phyloP scores from a whole-genome alignment of 2,329 filamentous ascomycete species.

The Claviceps quebecensis region DNA sequence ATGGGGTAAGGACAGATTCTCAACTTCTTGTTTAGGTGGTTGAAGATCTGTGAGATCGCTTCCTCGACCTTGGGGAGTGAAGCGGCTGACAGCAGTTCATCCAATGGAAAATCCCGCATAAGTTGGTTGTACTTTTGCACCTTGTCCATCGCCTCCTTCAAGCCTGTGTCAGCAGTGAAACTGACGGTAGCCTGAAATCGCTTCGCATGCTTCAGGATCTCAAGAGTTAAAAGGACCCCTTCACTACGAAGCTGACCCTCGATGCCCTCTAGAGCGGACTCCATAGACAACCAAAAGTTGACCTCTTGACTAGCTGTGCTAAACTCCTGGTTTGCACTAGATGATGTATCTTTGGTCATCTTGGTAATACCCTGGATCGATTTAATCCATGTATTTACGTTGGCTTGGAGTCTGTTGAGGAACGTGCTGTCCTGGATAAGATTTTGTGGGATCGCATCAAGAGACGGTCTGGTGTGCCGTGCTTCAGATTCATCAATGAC shows the following conservation, averaged over 20 bases:
- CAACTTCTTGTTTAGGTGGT: constrained; percentile 93
- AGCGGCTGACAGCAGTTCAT: constrained; percentile 85
- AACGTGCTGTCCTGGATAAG: constrained; percentile 83
- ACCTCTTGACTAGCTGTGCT: constrained; percentile 88
- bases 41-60: constrained; percentile 78
- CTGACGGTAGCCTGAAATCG: constrained; percentile 95
- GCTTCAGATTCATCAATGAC: constrained; percentile 66
- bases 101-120: constrained; percentile 94
- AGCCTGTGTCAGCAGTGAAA: constrained; percentile 86
- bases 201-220: constrained; percentile 92
- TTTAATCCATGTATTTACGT: constrained; percentile 96
- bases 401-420: constrained; percentile 84
- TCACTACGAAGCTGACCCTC: constrained; percentile 79
- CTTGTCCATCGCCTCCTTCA: constrained; percentile 90
- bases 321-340: constrained; percentile 38
- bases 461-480: constrained; percentile 52
- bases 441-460: constrained; percentile 61
- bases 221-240: constrained; percentile 79
- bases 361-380: constrained; percentile 95
- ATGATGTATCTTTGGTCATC: constrained; percentile 69
- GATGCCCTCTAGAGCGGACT: constrained; percentile 81
- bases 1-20: constrained; percentile 94
- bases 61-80: constrained; percentile 81
- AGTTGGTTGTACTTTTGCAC: constrained; percentile 98
- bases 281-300: constrained; percentile 98